Evolutionary conservation across 805 yeast genomes (phyloP).

Genomic region (Candida insectorum): DNA sequence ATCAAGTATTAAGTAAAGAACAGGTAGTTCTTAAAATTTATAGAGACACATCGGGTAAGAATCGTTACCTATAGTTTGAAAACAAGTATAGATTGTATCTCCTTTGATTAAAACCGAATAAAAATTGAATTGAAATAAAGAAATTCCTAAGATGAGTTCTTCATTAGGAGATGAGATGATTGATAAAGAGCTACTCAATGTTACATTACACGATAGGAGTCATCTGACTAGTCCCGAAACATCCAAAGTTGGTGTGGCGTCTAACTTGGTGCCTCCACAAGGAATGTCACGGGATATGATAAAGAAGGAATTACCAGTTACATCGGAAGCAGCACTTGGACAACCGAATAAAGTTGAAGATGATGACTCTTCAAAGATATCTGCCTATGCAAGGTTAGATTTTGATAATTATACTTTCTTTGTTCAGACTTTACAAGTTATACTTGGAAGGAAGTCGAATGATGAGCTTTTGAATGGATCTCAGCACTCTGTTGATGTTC

Average conservation of each 20-base stretch:
- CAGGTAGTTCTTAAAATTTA: too few relatives aligned
- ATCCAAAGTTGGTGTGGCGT: neutral
- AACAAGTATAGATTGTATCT: too few relatives aligned
- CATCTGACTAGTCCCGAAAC: too few relatives aligned
- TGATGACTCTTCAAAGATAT: slow-evolving; percentile 29
- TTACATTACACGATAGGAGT: too few relatives aligned
- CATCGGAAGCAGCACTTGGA: slow-evolving; percentile 13
- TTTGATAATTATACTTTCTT: slow-evolving; percentile 92
- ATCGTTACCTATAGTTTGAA: too few relatives aligned
- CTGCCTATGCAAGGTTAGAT: slow-evolving; percentile 75
- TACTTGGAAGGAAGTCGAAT: slow-evolving; percentile 79
- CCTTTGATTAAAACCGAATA: too few relatives aligned
- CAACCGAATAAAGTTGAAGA: slow-evolving; percentile 5
- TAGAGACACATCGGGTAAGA: too few relatives aligned
- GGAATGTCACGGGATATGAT: neutral
- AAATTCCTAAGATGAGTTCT: slow-evolving; percentile 14
- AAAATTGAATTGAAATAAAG: too few relatives aligned
- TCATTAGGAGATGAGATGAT: slow-evolving; percentile 18
- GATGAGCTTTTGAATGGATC: slow-evolving; percentile 55
- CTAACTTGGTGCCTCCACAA: too few relatives aligned
- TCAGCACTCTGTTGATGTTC: slow-evolving; percentile 82
- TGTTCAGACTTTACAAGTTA: slow-evolving; percentile 92
- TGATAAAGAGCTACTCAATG: slow-evolving; percentile 6
- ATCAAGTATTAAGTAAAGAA: too few relatives aligned
- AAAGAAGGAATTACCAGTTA: slow-evolving; percentile 2